Base-by-base conservation (phyloP, 768 basidiomycete species). In the Suillus lakei region DNA sequence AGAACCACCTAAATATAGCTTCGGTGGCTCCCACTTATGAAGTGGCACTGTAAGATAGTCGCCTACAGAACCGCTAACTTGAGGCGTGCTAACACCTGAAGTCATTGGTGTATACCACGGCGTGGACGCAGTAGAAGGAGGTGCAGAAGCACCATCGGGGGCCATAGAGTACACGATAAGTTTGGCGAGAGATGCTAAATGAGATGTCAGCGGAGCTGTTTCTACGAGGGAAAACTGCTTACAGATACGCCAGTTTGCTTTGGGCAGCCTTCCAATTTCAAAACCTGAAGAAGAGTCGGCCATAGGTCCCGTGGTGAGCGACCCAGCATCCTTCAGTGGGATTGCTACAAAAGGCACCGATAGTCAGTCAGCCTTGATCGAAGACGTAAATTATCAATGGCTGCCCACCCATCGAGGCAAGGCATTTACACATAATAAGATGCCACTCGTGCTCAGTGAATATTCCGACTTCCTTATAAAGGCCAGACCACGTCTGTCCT, bases 161-260 rank as follows among this genome's bases (percentile, higher is more conserved):
- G 88, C 82, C 90, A 98, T 96, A 5, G 93, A 95, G 76, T 95
- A 95, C 4, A 96, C 90, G 64, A 97, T 91, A 63, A 96, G 90
- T 43, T 87, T 85, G 13, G 95, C 93, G 60, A 97, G 79, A 13
- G 92, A 93, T 55, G 87, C 92, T 93, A 68, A 9, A 43, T 32
- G 44, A 65, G 39, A 59, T 36, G 28, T 59, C 18, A 59, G 28
- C 26, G 6, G 6, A 26, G 26, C 38, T 28, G 58, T 41, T 41
- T 34, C 38, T 16, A 28, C 61, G 26, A 32, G 32, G 34, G 55
- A 38, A 34, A 44, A 36, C 26, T 39, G 82, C 89, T 59, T 70
- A 91, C 90, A 77, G 65, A 92, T 92, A 56, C 91, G 81, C 91
- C 91, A 92, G 63, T 81, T 81, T 1, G 90, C 85, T 70, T 91